Percentiles rank a stretch among this genome's conserved stretches.
These are phyloP conservation scores for Trichomonascaceae sp. DNA, from an alignment of 1,139 yeast species.

Conservation along the genomic window DNA sequence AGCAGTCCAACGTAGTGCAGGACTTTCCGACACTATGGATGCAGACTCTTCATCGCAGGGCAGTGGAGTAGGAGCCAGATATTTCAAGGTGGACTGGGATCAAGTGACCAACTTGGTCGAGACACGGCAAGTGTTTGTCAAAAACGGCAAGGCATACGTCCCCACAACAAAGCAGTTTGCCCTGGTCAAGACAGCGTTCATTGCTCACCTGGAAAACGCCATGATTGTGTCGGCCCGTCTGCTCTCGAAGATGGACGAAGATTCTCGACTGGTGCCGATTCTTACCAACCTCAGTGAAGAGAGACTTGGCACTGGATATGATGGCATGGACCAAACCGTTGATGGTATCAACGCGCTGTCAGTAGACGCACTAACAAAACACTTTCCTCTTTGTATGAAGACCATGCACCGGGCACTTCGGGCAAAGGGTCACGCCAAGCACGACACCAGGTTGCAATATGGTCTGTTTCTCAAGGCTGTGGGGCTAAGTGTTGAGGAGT, in stretches of 20 bases:
- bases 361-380: slow-evolving; percentile 44
- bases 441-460: slow-evolving; percentile 74
- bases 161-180: slow-evolving; percentile 73
- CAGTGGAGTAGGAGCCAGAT: too few relatives aligned
- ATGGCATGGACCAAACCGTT: slow-evolving; percentile 33
- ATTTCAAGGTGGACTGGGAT: slow-evolving; percentile 76
- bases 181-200: slow-evolving; percentile 53
- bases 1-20: slow-evolving; percentile 22
- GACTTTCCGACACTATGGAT: slow-evolving; percentile 12
- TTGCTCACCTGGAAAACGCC: slow-evolving; percentile 37
- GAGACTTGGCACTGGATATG: slow-evolving; percentile 11
- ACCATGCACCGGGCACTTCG: slow-evolving; percentile 51
- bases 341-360: slow-evolving; percentile 49
- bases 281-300: slow-evolving; percentile 55
- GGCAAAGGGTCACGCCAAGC: slow-evolving; percentile 59
- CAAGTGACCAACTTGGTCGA: slow-evolving; percentile 66
- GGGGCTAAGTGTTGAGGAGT: slow-evolving; percentile 80
- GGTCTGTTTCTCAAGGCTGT: slow-evolving; percentile 78
- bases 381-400: slow-evolving; percentile 76
- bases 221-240: slow-evolving; percentile 61
- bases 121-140: slow-evolving; percentile 51
- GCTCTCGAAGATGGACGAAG: slow-evolving; percentile 80
- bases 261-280: slow-evolving; percentile 76
- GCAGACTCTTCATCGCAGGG: slow-evolving; percentile 7
- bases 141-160: slow-evolving; percentile 66